Percentiles rank a stretch among this genome's conserved stretches.
Evolutionary conservation across 2,329 filamentous ascomycete genomes (phyloP).

Genomic region (Chaetomiaceae sp.): DNA sequence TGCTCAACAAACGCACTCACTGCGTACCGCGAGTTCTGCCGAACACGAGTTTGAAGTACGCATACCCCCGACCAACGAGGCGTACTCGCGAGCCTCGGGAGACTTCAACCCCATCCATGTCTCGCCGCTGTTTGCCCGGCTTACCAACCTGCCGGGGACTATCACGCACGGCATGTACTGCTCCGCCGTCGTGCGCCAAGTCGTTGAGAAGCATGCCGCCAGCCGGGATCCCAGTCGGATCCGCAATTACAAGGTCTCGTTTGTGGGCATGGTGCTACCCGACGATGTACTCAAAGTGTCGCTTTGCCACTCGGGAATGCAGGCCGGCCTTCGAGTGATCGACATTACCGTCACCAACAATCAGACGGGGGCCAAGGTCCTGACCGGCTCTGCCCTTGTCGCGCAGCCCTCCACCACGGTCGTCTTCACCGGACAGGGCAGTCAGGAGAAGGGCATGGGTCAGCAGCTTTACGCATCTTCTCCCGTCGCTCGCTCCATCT

Average conservation of each 20-base stretch:
- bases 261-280: conserved; percentile 36
- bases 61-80: not conserved
- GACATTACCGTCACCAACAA: not conserved
- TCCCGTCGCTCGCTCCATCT: conserved; percentile 87
- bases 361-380: conserved; percentile 77
- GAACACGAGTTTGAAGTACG: not conserved
- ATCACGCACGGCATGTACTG: conserved; percentile 42
- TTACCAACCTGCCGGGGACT: conserved; percentile 35
- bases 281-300: conserved; percentile 32
- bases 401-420: conserved; percentile 94
- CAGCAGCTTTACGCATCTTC: conserved; percentile 96
- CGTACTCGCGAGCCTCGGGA: conserved; percentile 30
- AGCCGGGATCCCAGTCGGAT: conserved; percentile 20
- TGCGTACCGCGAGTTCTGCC: not conserved
- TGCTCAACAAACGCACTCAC: not conserved
- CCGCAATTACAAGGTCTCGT: conserved; percentile 29
- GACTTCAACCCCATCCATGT: conserved; percentile 41
- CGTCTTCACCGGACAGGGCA: conserved; percentile 96
- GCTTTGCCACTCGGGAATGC: conserved; percentile 1
- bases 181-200: conserved; percentile 30
- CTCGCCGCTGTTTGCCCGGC: conserved; percentile 33
- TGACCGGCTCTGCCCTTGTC: conserved; percentile 89
- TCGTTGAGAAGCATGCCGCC: conserved; percentile 20
- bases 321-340: not conserved
- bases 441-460: conserved; percentile 98